Percentiles rank a stretch among this genome's conserved stretches.
Conservation (phyloP, 129 eudicot species). For the Gnaphalium uliginosum region DNA sequence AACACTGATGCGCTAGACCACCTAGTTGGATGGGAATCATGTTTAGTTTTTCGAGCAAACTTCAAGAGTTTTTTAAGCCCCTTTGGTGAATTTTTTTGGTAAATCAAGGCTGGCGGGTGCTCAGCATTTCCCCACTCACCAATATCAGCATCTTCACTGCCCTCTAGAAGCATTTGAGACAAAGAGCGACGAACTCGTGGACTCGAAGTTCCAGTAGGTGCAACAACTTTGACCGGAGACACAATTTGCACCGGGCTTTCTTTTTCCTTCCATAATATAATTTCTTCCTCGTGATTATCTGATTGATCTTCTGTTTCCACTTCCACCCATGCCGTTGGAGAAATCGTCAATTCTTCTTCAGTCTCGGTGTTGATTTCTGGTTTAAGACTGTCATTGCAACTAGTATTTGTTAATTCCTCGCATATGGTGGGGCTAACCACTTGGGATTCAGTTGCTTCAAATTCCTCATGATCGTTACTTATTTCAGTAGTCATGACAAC, state of each 20-base stretch:
- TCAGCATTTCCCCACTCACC: slow-evolving; percentile 97
- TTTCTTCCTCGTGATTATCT: slow-evolving; percentile 33
- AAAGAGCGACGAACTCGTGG: slow-evolving; percentile 80
- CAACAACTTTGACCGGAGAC: slow-evolving; percentile 38
- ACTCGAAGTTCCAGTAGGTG: slow-evolving; percentile 41
- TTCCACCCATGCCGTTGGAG: slow-evolving; percentile 94
- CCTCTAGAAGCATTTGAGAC: slow-evolving; percentile 91
- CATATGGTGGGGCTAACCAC: slow-evolving; percentile 33
- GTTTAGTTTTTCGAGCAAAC: slow-evolving; percentile 79
- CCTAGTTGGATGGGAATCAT: slow-evolving; percentile 49
- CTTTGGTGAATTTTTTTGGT: slow-evolving; percentile 89
- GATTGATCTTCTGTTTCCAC: slow-evolving; percentile 40
- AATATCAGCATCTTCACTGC: slow-evolving; percentile 53
- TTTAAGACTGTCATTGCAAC: slow-evolving; percentile 20
- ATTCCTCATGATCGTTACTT: slow-evolving; percentile 32
- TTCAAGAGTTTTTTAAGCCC: slow-evolving; percentile 87
- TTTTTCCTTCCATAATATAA: slow-evolving; percentile 34
- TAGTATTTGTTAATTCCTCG: slow-evolving; percentile 26
- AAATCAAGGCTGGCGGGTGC: slow-evolving; percentile 72
- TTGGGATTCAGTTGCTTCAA: slow-evolving; percentile 28
- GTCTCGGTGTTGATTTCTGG: slow-evolving; percentile 29
- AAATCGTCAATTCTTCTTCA: slow-evolving; percentile 58
- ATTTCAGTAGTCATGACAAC: slow-evolving; percentile 31
- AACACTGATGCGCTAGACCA: slow-evolving; percentile 75
- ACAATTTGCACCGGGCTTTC: slow-evolving; percentile 35